A percentile compares a stretch with the other conserved stretches of the same genome.
Conservation (phyloP, 257 asterid species). For the Solanum lignicaule region DNA sequence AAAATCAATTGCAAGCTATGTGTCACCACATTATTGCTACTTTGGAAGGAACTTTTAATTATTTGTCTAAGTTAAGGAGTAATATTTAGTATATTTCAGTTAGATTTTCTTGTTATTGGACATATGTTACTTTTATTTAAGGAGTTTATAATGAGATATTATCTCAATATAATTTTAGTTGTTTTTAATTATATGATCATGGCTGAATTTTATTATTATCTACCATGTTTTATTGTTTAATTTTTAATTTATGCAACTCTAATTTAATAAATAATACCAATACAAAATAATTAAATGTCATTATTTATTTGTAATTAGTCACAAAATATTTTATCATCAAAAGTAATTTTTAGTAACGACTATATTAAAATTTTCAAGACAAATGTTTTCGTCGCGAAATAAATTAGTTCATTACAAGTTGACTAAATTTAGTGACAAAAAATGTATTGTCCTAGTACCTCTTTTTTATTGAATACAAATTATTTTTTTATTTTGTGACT, state of each 20-base stretch:
- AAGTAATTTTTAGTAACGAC: not conserved
- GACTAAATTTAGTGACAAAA: not conserved
- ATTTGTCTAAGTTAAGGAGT: not conserved
- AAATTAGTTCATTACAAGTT: not conserved
- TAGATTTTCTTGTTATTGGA: not conserved
- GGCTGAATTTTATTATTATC: not conserved
- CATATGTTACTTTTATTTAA: not conserved
- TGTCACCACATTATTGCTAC: not conserved
- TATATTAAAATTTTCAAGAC: not conserved
- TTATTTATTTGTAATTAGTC: not conserved
- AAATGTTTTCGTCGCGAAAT: not conserved
- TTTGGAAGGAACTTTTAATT: not conserved
- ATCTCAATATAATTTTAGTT: not conserved
- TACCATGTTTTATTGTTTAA: not conserved
- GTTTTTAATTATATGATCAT: not conserved
- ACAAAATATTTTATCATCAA: not conserved
- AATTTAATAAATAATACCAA: not conserved
- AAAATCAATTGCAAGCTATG: not conserved
- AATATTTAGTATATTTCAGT: not conserved
- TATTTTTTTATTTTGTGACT: not conserved
- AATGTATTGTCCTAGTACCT: too few species aligned
- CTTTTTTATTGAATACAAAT: not conserved
- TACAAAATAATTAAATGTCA: not conserved
- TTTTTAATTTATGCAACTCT: not conserved
- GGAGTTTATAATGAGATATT: not conserved